Conservation (phyloP, 306 rosid species). For the Senna tora region DNA sequence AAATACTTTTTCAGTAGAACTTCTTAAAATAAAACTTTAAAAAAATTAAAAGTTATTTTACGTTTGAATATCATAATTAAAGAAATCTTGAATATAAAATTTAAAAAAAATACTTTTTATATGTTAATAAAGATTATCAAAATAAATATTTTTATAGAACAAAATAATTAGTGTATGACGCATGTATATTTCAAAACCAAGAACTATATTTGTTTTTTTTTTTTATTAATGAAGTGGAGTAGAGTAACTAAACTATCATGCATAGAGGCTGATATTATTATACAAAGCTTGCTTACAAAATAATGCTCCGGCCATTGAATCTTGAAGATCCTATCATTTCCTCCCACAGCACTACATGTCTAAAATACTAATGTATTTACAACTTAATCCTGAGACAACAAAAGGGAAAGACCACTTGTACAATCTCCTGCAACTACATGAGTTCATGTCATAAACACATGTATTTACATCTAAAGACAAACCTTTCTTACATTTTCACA, state of each 20-base stretch:
- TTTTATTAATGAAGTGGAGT: not conserved
- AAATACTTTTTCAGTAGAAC: too few relatives aligned
- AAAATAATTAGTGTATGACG: too few relatives aligned
- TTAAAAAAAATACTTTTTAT: too few relatives aligned
- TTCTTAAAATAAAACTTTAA: too few relatives aligned
- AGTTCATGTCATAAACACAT: slow-evolving; percentile 34
- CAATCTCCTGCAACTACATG: slow-evolving; percentile 37
- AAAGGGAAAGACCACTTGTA: slow-evolving; percentile 34
- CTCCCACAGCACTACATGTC: not conserved
- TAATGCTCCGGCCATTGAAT: slow-evolving; percentile 33
- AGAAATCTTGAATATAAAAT: too few relatives aligned
- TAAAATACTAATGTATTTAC: slow-evolving; percentile 45
- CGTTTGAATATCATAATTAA: too few relatives aligned
- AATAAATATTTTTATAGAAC: too few relatives aligned
- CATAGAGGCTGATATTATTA: not conserved
- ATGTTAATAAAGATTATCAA: too few relatives aligned
- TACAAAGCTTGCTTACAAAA: slow-evolving; percentile 33
- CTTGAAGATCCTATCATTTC: slow-evolving; percentile 9
- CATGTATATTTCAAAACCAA: too few relatives aligned
- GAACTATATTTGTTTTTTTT: too few relatives aligned
- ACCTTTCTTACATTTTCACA: slow-evolving; percentile 37
- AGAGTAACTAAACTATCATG: too few relatives aligned
- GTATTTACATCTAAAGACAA: slow-evolving; percentile 56
- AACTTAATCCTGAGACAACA: slow-evolving; percentile 31
- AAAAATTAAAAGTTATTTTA: too few relatives aligned